Base-by-base conservation (phyloP, 331 rosid genomes). In the Prunus yedoensis region DNA sequence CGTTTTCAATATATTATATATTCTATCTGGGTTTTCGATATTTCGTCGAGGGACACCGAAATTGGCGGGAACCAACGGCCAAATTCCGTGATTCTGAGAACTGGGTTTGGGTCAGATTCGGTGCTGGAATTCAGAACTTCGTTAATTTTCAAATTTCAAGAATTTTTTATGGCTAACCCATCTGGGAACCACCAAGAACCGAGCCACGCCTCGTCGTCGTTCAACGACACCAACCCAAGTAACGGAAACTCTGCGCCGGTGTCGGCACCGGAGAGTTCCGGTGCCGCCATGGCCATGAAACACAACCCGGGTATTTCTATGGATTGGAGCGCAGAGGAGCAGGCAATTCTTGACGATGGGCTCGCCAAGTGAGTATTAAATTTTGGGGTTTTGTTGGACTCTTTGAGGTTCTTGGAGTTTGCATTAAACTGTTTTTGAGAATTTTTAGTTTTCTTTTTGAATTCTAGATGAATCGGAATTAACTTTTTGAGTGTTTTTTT, bases 241-340 rank as follows among this genome's bases (percentile, higher is more conserved):
- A 87, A 87, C 79, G 97, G 97, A 18, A 88, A 83, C 78, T 85
- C 93, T 35, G 73, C 74, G 15, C 83, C 84, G 3, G 87, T 63
- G 47, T 47, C 84, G 9, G 91, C 78, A 6, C 85, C 91, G 4
- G 97, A 92, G 54, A 85, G 80, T 76, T 83, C 95, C 1, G 85
- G 88, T 63, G 78, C 88, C 13, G 85, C 82, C 76, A 41, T 74
- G 21, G 84, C 91, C 66, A 86, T 95, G 97, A 95, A 90, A 86
- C 99, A 95, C 82, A 92, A 92, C 81, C 99, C 99, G 8, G 99
- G 97, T 15, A 85, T 95, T 61, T 81, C 96, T 10, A 83, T 81
- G 88, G 97, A 92, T 73, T 92, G 99, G 99, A 87, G 87, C 15
- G 15, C 91, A 0, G 99, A 95, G 15, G 99, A 92, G 78, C 99